A percentile compares a stretch with the other conserved stretches of the same genome.
Conservation (phyloP, 2,329 filamentous ascomycete genomes). For the Aspergillus clavatus region DNA sequence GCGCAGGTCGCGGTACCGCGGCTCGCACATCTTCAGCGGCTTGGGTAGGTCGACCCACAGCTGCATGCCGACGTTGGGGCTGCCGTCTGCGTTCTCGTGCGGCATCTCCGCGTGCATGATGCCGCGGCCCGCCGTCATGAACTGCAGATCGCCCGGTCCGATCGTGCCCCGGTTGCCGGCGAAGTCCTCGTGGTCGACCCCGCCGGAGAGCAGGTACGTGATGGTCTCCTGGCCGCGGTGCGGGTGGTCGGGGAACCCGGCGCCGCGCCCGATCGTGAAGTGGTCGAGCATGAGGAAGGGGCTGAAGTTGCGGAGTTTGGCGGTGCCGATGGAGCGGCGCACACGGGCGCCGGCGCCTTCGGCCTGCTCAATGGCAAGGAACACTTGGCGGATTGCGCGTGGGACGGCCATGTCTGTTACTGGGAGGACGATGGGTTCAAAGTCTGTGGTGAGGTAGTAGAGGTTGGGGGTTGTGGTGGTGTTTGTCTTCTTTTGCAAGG, state of each 20-base stretch:
- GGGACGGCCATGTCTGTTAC: slow-evolving; percentile 59
- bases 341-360: slow-evolving; percentile 87
- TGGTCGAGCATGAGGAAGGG: slow-evolving; percentile 97
- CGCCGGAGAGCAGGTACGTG: slow-evolving; percentile 82
- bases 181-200: slow-evolving; percentile 88
- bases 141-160: slow-evolving; percentile 82
- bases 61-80: slow-evolving; percentile 79
- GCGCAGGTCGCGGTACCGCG: slow-evolving; percentile 80
- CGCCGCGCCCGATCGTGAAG: slow-evolving; percentile 72
- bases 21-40: slow-evolving; percentile 80
- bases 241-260: slow-evolving; percentile 85
- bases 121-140: slow-evolving; percentile 91
- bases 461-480: slow-evolving; percentile 6
- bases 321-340: slow-evolving; percentile 79
- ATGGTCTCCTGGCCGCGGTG: slow-evolving; percentile 83
- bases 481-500: slow-evolving; percentile 6
- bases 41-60: slow-evolving; percentile 90
- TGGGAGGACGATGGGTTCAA: slow-evolving; percentile 21
- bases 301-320: slow-evolving; percentile 75
- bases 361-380: slow-evolving; percentile 77
- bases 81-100: slow-evolving; percentile 67
- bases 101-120: slow-evolving; percentile 98
- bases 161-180: slow-evolving; percentile 81
- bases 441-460: slow-evolving; percentile 3
- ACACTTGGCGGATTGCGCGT: slow-evolving; percentile 74